These are phyloP conservation scores for Forsythia suspensa DNA, from an alignment of 257 asterid species.

Conservation along the genomic window DNA sequence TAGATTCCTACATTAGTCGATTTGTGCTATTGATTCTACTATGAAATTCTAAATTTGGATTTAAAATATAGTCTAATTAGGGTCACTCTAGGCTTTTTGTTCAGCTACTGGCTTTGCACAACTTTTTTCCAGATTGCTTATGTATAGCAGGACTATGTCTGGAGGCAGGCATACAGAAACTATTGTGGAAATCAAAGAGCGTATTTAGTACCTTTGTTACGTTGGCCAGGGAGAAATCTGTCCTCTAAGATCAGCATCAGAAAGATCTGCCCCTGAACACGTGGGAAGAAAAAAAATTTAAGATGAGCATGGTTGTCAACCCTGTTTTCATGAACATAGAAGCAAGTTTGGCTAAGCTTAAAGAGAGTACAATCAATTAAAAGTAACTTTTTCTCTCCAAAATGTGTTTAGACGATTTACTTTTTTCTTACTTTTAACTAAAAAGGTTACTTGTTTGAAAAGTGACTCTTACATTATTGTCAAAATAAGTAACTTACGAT, in stretches of 20 bases:
- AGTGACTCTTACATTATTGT: no score
- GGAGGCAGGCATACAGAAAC: not conserved
- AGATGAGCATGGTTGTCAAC: not conserved
- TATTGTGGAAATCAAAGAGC: not conserved
- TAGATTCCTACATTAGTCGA: not conserved
- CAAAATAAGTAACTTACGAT: not conserved
- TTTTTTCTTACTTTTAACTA: no score
- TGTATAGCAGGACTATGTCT: not conserved
- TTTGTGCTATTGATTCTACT: not conserved
- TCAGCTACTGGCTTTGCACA: not conserved
- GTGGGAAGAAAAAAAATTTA: not conserved
- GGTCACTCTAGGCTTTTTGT: not conserved
- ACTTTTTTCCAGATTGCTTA: not conserved
- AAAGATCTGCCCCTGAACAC: slow-evolving; percentile 85
- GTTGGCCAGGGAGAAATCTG: slow-evolving; percentile 90
- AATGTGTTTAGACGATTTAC: no score
- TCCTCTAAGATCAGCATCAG: slow-evolving; percentile 95
- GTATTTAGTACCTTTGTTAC: slow-evolving; percentile 68
- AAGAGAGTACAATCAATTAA: not conserved
- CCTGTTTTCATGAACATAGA: not conserved
- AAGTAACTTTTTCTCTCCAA: no score
- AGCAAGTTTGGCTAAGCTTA: not conserved
- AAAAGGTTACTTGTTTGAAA: no score
- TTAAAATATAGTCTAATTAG: not conserved
- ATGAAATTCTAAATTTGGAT: not conserved